A percentile compares a stretch with the other conserved stretches of the same genome.
phyloP scores from a whole-genome alignment of 179 eudicot species.

The Spergularia azorica region DNA sequence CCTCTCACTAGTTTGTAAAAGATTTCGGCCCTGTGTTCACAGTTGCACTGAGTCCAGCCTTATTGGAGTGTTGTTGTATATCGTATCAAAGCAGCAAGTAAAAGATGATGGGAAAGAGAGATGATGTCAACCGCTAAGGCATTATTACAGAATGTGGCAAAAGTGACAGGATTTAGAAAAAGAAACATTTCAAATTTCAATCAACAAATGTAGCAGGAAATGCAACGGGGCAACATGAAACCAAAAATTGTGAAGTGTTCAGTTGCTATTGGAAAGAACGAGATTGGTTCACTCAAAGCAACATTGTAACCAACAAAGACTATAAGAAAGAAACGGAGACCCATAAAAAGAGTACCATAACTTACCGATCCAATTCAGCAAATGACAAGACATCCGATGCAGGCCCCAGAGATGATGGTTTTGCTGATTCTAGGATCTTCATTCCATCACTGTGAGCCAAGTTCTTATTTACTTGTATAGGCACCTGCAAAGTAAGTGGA shows the following conservation, averaged over 20 bases:
- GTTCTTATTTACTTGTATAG: conserved; percentile 87
- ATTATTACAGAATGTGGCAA: too few species aligned
- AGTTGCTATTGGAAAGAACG: background rate
- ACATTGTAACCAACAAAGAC: background rate
- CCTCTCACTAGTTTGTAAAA: too few species aligned
- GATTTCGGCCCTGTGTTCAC: too few species aligned
- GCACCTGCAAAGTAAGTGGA: conserved; percentile 48
- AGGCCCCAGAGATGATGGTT: conserved; percentile 39
- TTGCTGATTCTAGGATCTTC: conserved; percentile 73
- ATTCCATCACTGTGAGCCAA: conserved; percentile 93
- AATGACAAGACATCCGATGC: conserved; percentile 55
- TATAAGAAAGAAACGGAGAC: background rate
- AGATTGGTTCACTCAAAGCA: background rate
- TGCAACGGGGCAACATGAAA: background rate
- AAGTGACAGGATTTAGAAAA: too few species aligned
- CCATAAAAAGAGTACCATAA: background rate
- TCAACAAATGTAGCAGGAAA: background rate
- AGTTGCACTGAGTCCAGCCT: too few species aligned
- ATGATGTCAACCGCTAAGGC: too few species aligned
- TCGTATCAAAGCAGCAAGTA: too few species aligned
- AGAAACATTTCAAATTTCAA: too few species aligned
- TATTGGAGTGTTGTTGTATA: too few species aligned
- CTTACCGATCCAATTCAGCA: conserved; percentile 75
- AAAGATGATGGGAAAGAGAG: too few species aligned
- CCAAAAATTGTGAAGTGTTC: background rate